Conservation (phyloP, 805 yeast genomes). For the Starmera dryadoides region DNA sequence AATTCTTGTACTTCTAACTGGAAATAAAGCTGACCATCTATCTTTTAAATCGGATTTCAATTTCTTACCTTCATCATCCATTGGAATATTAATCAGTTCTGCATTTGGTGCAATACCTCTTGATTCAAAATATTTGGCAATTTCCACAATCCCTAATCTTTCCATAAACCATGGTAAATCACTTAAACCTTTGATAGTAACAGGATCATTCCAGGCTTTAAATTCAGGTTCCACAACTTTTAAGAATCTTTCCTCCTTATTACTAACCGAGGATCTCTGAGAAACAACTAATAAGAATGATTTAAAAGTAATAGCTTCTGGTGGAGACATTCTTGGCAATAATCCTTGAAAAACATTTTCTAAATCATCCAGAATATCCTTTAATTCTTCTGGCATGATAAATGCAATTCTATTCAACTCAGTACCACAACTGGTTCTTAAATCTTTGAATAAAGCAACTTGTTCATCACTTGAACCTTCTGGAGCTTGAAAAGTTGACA, state of each 20-base stretch:
- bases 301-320: conserved; percentile 90
- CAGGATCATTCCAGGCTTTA: conserved; percentile 86
- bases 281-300: conserved; percentile 89
- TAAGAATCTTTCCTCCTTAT: conserved; percentile 72
- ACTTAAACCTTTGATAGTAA: conserved; percentile 80
- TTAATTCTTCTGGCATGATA: conserved; percentile 87
- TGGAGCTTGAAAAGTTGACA: conserved; percentile 80
- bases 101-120: conserved; percentile 76
- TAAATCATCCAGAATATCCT: conserved; percentile 71
- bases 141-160: conserved; percentile 87
- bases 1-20: conserved; percentile 91
- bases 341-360: conserved; percentile 75
- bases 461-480: conserved; percentile 59
- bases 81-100: conserved; percentile 65
- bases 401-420: conserved; percentile 91
- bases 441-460: conserved; percentile 74
- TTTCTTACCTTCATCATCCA: conserved; percentile 83
- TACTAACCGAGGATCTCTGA: conserved; percentile 68
- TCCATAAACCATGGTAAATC: conserved; percentile 99
- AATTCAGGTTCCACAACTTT: conserved; percentile 91
- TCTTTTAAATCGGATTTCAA: conserved; percentile 75
- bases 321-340: conserved; percentile 70
- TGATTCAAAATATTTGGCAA: conserved; percentile 81
- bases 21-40: conserved; percentile 92
- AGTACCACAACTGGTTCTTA: conserved; percentile 89